Conservation (phyloP, 192 early-diverging fungal species). For the Coemansia sp. region DNA sequence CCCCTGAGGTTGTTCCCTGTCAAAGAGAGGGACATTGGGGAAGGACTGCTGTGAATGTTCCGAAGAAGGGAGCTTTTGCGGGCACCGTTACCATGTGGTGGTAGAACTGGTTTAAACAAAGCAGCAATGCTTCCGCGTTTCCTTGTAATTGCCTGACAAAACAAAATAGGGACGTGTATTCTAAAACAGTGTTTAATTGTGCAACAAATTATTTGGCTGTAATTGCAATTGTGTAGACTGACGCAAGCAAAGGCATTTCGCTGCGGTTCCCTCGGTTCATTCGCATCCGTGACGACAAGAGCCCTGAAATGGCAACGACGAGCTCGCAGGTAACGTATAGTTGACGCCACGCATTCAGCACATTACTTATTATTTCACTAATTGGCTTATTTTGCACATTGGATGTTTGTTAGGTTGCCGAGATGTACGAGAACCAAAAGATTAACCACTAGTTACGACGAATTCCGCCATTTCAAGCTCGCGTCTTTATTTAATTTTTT, state of each 20-base stretch:
- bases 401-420: conserved; percentile 43
- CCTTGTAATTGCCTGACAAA: too few relatives aligned
- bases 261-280: conserved; percentile 98
- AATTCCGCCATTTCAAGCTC: background rate
- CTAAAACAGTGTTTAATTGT: too few relatives aligned
- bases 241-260: conserved; percentile 86
- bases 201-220: background rate
- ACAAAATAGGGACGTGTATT: too few relatives aligned
- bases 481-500: too few relatives aligned
- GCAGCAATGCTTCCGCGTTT: too few relatives aligned
- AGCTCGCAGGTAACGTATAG: conserved; percentile 67
- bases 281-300: conserved; percentile 93
- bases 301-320: conserved; percentile 86
- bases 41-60: background rate
- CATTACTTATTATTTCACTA: background rate
- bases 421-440: conserved; percentile 60
- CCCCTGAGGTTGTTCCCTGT: too few relatives aligned
- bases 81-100: too few relatives aligned
- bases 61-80: background rate
- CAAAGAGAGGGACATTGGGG: background rate
- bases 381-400: background rate
- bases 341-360: background rate
- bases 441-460: conserved; percentile 30
- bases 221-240: conserved; percentile 55
- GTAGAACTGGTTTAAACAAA: too few relatives aligned